These are phyloP conservation scores for Scleromitrula shiraiana DNA, from an alignment of 2,329 filamentous ascomycete species.

Conservation along the genomic window DNA sequence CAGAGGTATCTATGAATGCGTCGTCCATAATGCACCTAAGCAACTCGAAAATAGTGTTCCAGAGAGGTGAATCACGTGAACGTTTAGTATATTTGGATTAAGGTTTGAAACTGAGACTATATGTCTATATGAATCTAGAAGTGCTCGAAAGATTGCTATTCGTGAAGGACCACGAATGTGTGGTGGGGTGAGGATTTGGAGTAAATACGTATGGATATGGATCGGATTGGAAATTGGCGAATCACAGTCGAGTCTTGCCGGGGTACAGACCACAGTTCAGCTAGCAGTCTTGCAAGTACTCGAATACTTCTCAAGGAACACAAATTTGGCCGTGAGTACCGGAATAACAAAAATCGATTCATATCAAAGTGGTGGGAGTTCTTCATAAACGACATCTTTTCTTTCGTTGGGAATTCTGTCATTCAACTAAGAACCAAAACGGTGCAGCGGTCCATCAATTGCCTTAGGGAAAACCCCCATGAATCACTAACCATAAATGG, in stretches of 20 bases:
- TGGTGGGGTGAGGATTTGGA: too few relatives aligned
- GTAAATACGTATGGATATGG: too few relatives aligned
- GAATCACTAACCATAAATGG: neutral
- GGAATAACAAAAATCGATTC: neutral
- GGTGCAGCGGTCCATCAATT: constrained; percentile 2
- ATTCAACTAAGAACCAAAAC: neutral
- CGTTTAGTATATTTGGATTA: too few relatives aligned
- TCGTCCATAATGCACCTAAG: constrained; percentile 3
- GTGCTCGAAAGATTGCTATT: neutral
- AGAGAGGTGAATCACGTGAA: neutral
- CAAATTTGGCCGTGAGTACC: neutral
- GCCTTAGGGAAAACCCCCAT: neutral
- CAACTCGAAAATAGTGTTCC: neutral
- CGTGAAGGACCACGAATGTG: too few relatives aligned
- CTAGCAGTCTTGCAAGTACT: neutral
- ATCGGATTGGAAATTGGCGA: too few relatives aligned
- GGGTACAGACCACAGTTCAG: neutral
- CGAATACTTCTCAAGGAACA: neutral
- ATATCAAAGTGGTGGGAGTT: neutral
- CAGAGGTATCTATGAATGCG: constrained; percentile 4
- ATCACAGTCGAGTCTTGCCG: too few relatives aligned
- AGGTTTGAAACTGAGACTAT: neutral
- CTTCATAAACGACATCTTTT: neutral
- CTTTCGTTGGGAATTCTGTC: neutral
- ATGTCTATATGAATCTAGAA: neutral